These are phyloP conservation scores for Cercospora janseana DNA, from an alignment of 2,329 filamentous ascomycete genomes.

Conservation along the genomic window DNA sequence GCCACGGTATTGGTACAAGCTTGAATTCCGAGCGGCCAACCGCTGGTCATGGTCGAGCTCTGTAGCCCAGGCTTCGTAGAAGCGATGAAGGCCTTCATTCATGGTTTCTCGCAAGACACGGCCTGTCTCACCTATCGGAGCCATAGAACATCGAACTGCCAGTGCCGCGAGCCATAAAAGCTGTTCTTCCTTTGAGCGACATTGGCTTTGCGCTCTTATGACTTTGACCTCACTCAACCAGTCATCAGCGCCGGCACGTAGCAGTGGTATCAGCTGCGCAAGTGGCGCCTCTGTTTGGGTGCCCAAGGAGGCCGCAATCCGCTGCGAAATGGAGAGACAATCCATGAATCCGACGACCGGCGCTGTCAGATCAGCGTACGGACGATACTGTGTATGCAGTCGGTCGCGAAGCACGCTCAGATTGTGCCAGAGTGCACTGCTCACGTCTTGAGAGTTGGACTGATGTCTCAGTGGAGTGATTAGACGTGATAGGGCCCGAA, in stretches of 20 bases:
- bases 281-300: not conserved
- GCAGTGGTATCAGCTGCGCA: conserved; percentile 28
- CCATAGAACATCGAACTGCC: conserved; percentile 21
- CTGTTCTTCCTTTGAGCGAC: conserved; percentile 25
- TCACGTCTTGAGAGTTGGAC: conserved; percentile 3
- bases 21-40: conserved; percentile 69
- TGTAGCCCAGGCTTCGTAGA: conserved; percentile 78
- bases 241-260: conserved; percentile 18
- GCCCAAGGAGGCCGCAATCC: conserved; percentile 15
- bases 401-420: conserved; percentile 64
- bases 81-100: conserved; percentile 65
- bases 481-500: conserved; percentile 44
- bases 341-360: conserved; percentile 77
- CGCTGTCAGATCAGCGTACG: conserved; percentile 80
- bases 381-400: conserved; percentile 66
- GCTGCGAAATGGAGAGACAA: conserved; percentile 54
- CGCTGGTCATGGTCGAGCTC: conserved; percentile 74
- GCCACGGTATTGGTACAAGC: conserved; percentile 80
- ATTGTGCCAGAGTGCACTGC: conserved; percentile 32
- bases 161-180: conserved; percentile 29
- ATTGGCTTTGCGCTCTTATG: conserved; percentile 17
- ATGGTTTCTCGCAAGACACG: conserved; percentile 47
- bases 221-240: conserved; percentile 31
- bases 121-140: conserved; percentile 15
- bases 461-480: conserved; percentile 18